Percentiles rank a stretch among this genome's conserved stretches.
phyloP scores from a whole-genome alignment of 129 eudicot genomes.

The Lactuca saligna region DNA sequence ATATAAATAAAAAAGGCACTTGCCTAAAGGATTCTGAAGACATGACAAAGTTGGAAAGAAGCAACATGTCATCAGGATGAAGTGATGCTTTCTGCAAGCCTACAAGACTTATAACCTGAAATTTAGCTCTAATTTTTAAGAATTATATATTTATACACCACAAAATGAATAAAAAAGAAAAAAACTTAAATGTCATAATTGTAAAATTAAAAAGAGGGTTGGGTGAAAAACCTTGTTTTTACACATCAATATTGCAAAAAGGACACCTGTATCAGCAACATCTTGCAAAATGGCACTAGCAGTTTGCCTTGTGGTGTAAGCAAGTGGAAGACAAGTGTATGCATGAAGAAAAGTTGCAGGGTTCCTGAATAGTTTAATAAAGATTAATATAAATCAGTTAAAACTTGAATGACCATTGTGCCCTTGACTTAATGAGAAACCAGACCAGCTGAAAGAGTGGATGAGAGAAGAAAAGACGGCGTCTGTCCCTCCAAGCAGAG shows the following conservation, averaged over 20 bases:
- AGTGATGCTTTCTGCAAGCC: constrained; percentile 94
- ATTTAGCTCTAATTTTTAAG: constrained; percentile 24
- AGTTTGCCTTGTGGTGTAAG: constrained; percentile 92
- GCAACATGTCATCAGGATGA: constrained; percentile 94
- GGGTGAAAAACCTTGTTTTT: constrained; percentile 67
- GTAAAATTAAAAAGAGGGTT: neutral
- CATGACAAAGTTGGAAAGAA: constrained; percentile 89
- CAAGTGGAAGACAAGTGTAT: constrained; percentile 91
- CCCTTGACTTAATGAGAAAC: neutral
- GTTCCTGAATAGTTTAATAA: constrained; percentile 55
- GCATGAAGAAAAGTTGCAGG: constrained; percentile 99
- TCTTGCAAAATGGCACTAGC: constrained; percentile 95
- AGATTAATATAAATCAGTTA: neutral
- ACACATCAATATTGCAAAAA: constrained; percentile 93
- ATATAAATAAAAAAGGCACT: constrained; percentile 20
- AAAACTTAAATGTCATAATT: neutral
- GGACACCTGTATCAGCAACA: constrained; percentile 93
- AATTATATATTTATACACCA: constrained; percentile 18
- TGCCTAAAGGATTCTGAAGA: constrained; percentile 97
- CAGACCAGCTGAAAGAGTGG: constrained; percentile 91
- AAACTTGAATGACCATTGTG: neutral
- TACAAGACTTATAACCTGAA: constrained; percentile 95
- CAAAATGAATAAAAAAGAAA: constrained; percentile 3
- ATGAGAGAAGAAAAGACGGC: constrained; percentile 87
- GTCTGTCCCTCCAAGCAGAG: constrained; percentile 98